Base-by-base conservation (phyloP, 805 yeast genomes). In the Zygotorulaspora florentina region DNA sequence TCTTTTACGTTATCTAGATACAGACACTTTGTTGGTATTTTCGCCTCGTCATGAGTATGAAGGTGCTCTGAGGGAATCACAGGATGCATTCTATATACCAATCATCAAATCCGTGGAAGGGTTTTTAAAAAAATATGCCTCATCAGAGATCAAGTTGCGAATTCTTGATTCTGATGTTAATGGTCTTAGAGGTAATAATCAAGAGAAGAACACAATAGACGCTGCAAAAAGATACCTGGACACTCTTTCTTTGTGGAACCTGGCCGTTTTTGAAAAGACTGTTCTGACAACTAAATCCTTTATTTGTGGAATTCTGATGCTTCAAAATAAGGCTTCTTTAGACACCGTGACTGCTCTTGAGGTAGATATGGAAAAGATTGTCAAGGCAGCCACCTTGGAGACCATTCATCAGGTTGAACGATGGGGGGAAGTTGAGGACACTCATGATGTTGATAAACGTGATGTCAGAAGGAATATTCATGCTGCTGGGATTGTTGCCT, bases 341-440 rank as follows among this genome's bases (percentile, higher is more conserved):
- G 43, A 44, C 8, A 17, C 45, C 4, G 30, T 43, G 12, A 43
- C 61, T 8, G 55, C 62, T 8, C 52, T 69, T 25, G 65, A 69
- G 43, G 65, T 76, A 42, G 53, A 79, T 2, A 67, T 86, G 13
- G 89, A 84, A 43, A 86, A 87, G 50, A 74, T 91, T 33, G 84
- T 90, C 1, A 79, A 79, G 57, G 77, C 85, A 47, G 89, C 89
- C 8, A 82, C 85, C 46, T 71, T 93, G 57, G 99, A 93, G 61
- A 82, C 83, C 11, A 80, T 83, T 28, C 79, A 78, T 66, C 99
- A 93, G 68, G 86, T 95, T 29, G 81, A 80, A 17, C 77, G 82
- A 59, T 93, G 99, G 99, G 99, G 99, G 27, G 97, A 91, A 66
- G 98, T 91, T 18, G 98, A 93, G 68, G 99, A 93, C 61, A 88